Percentiles rank a stretch among this genome's conserved stretches.
phyloP scores from a whole-genome alignment of 169 alveolate species.

The Plasmodium inui region DNA sequence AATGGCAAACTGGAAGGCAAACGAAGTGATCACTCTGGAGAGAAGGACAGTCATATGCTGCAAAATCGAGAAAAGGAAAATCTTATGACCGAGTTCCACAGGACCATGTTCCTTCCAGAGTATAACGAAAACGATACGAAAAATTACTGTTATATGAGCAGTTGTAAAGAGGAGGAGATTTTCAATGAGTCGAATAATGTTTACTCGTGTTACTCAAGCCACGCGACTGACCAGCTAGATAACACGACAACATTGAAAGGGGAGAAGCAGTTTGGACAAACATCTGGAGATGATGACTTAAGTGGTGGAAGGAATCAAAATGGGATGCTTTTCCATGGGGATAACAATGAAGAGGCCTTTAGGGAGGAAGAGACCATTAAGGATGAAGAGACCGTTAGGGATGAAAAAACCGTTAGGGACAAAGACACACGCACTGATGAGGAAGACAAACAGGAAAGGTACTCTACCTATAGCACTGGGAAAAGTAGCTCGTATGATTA shows the following conservation, averaged over 20 bases:
- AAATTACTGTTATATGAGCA: slow-evolving; percentile 1
- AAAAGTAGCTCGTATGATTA: slow-evolving; percentile 3
- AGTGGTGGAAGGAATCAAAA: not conserved
- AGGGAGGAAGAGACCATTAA: not conserved
- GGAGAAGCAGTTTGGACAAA: not conserved
- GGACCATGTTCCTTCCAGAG: not conserved
- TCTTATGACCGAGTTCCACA: not conserved
- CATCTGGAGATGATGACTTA: not conserved
- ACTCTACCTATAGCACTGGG: not conserved
- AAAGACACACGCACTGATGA: slow-evolving; percentile 1
- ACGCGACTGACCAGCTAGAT: not conserved
- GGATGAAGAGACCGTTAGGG: not conserved
- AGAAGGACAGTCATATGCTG: not conserved
- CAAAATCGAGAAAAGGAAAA: slow-evolving; percentile 13
- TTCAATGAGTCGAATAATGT: not conserved
- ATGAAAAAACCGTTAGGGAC: not conserved
- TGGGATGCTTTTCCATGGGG: not conserved
- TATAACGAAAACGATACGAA: not conserved
- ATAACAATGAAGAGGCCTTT: not conserved
- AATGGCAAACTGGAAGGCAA: not conserved
- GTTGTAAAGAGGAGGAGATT: slow-evolving; percentile 16
- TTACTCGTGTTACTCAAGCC: not conserved
- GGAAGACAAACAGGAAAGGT: not conserved
- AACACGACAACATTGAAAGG: not conserved
- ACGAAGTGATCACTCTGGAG: not conserved